These are phyloP conservation scores for Nitzschia sp. DNA, from an alignment of 108 stramenopile species.

Conservation along the genomic window DNA sequence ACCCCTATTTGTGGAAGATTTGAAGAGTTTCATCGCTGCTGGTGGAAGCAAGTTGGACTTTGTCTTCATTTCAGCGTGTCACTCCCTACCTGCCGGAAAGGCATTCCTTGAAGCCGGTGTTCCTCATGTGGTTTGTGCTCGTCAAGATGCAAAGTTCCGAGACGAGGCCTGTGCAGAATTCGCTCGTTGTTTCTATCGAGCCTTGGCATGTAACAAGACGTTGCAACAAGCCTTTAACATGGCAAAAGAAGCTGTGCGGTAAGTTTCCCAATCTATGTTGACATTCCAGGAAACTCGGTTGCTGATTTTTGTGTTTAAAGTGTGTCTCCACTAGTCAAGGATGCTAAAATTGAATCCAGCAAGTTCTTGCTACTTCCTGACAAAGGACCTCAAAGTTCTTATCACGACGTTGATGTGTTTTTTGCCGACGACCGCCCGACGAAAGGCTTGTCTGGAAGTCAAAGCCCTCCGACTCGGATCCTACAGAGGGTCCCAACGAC, in stretches of 20 bases:
- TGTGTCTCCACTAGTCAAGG: constrained; percentile 40
- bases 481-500: constrained; percentile 35
- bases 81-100: constrained; percentile 51
- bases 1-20: constrained; percentile 25
- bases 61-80: constrained; percentile 83
- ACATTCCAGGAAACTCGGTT: constrained; percentile 12
- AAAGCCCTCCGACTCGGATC: neutral
- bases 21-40: constrained; percentile 32
- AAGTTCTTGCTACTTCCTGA: constrained; percentile 63
- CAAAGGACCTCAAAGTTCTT: constrained; percentile 13
- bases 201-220: constrained; percentile 50
- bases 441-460: neutral
- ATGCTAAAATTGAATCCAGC: constrained; percentile 32
- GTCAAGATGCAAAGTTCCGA: constrained; percentile 48
- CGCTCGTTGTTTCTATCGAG: constrained; percentile 59
- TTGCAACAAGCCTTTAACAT: constrained; percentile 64
- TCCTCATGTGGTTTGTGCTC: constrained; percentile 76
- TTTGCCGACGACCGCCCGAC: neutral
- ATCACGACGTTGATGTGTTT: constrained; percentile 11
- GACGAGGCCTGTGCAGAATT: constrained; percentile 65
- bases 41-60: constrained; percentile 40
- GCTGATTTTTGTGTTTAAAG: neutral
- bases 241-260: constrained; percentile 53
- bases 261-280: constrained; percentile 34
- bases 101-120: constrained; percentile 78